These are phyloP conservation scores for Colletotrichum sp. DNA, from an alignment of 2,329 filamentous ascomycete species.

Conservation along the genomic window DNA sequence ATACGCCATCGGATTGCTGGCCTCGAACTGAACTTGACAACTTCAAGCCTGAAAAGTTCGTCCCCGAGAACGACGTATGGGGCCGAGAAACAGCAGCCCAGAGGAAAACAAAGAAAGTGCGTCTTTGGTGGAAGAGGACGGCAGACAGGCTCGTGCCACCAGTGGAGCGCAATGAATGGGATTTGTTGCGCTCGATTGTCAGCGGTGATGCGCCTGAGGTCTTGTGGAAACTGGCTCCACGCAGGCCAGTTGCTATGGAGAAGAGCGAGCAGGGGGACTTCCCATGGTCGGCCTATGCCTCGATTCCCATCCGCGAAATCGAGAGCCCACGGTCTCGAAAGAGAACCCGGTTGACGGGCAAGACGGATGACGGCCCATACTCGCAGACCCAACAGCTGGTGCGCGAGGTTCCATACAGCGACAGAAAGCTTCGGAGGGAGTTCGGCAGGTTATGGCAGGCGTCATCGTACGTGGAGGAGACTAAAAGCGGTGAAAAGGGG, in stretches of 20 bases:
- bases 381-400: conserved; percentile 28
- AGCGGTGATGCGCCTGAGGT: conserved; percentile 40
- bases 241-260: conserved; percentile 34
- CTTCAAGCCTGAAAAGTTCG: conserved; percentile 35
- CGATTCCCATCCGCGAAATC: conserved; percentile 39
- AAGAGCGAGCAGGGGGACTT: conserved; percentile 26
- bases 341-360: conserved; percentile 40
- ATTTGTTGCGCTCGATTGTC: conserved; percentile 53
- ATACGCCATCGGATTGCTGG: conserved; percentile 29
- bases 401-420: conserved; percentile 28
- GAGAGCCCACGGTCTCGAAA: conserved; percentile 41
- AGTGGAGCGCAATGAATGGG: conserved; percentile 58
- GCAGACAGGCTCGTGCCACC: conserved; percentile 59
- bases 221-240: conserved; percentile 42
- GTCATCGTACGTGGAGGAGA: conserved; percentile 45
- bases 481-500: conserved; percentile 22
- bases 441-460: conserved; percentile 52
- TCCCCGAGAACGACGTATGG: conserved; percentile 55
- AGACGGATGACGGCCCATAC: conserved; percentile 42
- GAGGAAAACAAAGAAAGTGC: conserved; percentile 46
- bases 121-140: conserved; percentile 51
- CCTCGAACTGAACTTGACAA: conserved; percentile 24
- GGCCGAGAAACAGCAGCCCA: conserved; percentile 47
- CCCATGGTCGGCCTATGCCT: conserved; percentile 50
- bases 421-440: conserved; percentile 51